phyloP scores from a whole-genome alignment of 805 yeast genomes.

The Metschnikowia lachancei region DNA sequence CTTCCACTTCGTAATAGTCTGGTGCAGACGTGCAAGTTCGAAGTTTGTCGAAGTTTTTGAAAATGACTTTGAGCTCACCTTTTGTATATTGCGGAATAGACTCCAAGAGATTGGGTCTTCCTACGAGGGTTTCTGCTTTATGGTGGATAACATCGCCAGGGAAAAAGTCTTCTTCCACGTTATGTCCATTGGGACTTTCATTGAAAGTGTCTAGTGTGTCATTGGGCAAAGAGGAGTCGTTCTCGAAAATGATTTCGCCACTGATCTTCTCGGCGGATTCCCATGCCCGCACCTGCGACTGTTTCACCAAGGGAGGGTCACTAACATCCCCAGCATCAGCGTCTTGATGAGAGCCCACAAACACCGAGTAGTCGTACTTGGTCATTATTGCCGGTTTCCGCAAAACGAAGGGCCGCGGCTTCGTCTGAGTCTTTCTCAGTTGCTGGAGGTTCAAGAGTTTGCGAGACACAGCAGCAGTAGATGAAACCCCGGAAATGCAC shows the following conservation, averaged over 20 bases:
- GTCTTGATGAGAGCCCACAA: slow-evolving; percentile 11
- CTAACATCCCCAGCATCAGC: slow-evolving; percentile 1
- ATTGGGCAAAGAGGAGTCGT: background rate
- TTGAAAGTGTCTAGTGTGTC: background rate
- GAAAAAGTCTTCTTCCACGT: slow-evolving; percentile 4
- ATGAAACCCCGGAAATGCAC: slow-evolving; percentile 8
- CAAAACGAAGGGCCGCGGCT: slow-evolving; percentile 25
- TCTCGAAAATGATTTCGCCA: slow-evolving; percentile 35
- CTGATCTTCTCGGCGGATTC: slow-evolving; percentile 43
- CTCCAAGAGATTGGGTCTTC: slow-evolving; percentile 17
- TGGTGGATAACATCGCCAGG: background rate
- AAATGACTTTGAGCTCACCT: slow-evolving; percentile 31
- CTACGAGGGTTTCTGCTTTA: background rate
- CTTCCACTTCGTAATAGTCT: slow-evolving; percentile 10
- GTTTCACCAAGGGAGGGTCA: slow-evolving; percentile 36
- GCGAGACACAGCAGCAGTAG: slow-evolving; percentile 27
- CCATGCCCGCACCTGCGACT: slow-evolving; percentile 45
- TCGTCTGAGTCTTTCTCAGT: slow-evolving; percentile 28
- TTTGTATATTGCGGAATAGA: slow-evolving; percentile 42
- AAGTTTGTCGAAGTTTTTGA: slow-evolving; percentile 19
- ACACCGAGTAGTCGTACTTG: slow-evolving; percentile 39
- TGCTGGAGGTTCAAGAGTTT: slow-evolving; percentile 40
- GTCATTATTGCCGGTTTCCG: slow-evolving; percentile 33
- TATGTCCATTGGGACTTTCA: slow-evolving; percentile 1
- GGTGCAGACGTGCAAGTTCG: slow-evolving; percentile 10